Conservation (phyloP, 176 grass and related monocot genomes). For the Oryza meridionalis region DNA sequence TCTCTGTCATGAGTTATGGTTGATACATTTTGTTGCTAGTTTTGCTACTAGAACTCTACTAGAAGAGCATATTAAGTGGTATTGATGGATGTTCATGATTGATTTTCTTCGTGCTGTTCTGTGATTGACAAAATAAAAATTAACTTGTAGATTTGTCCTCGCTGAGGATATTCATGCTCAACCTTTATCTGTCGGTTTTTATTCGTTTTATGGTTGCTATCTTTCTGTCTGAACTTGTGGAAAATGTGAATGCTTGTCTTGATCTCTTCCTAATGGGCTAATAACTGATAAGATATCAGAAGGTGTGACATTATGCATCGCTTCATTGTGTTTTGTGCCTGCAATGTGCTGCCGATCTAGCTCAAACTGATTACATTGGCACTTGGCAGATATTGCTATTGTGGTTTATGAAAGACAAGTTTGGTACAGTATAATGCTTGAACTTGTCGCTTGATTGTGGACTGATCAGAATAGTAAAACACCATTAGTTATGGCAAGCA, state of each 20-base stretch:
- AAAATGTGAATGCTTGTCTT: neutral
- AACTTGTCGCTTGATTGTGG: too few relatives aligned
- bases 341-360: neutral
- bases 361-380: neutral
- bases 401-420: neutral
- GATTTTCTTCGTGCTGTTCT: neutral
- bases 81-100: neutral
- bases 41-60: neutral
- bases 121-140: neutral
- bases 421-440: neutral
- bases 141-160: neutral
- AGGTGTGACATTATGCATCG: neutral
- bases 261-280: too few relatives aligned
- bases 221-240: too few relatives aligned
- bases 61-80: slow-evolving; percentile 1
- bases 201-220: neutral
- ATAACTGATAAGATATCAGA: neutral
- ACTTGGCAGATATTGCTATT: neutral
- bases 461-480: too few relatives aligned
- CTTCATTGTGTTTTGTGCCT: neutral
- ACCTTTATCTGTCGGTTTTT: neutral
- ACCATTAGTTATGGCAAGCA: too few relatives aligned
- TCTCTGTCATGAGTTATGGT: neutral
- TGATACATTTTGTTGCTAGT: neutral
- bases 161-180: neutral